These are phyloP conservation scores for Starmerella ratchasimensis DNA, from an alignment of 805 yeast species.

Conservation along the genomic window DNA sequence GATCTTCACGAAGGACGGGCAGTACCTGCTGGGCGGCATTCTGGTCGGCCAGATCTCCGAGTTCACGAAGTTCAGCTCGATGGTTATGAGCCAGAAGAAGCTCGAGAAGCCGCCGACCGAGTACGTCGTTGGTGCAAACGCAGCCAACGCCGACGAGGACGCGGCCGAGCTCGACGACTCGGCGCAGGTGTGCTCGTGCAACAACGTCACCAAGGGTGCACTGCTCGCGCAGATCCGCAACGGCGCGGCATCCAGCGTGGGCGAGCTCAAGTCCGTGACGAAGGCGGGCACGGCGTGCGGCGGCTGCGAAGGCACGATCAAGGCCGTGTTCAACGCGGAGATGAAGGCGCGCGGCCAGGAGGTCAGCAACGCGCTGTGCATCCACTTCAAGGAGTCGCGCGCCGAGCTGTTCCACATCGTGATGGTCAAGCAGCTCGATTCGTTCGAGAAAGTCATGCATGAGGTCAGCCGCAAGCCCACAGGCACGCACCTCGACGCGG, in stretches of 20 bases:
- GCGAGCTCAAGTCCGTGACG: conserved; percentile 27
- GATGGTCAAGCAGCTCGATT: conserved; percentile 26
- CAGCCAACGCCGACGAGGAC: conserved; percentile 23
- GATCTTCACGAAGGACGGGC: conserved; percentile 27
- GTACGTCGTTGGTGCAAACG: conserved; percentile 22
- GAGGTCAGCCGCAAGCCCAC: conserved; percentile 22
- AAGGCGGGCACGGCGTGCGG: conserved; percentile 32
- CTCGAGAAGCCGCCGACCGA: conserved; percentile 26
- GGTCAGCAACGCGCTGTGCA: conserved; percentile 26
- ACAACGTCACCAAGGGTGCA: conserved; percentile 27
- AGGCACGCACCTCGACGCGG: conserved; percentile 13
- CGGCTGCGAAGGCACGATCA: conserved; percentile 30
- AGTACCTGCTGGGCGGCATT: conserved; percentile 29
- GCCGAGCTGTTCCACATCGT: conserved; percentile 28
- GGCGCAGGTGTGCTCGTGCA: conserved; percentile 30
- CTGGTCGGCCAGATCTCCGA: conserved; percentile 28
- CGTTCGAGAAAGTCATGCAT: conserved; percentile 26
- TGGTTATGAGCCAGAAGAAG: conserved; percentile 24
- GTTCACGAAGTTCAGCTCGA: conserved; percentile 26
- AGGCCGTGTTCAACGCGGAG: conserved; percentile 28
- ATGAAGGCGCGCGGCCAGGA: conserved; percentile 28
- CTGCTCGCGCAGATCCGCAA: conserved; percentile 24
- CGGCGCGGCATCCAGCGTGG: conserved; percentile 24
- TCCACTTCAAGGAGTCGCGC: conserved; percentile 28
- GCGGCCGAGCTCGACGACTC: conserved; percentile 26